Conservation (phyloP, 2,329 filamentous ascomycete species). For the Dichotomopilus funicola region DNA sequence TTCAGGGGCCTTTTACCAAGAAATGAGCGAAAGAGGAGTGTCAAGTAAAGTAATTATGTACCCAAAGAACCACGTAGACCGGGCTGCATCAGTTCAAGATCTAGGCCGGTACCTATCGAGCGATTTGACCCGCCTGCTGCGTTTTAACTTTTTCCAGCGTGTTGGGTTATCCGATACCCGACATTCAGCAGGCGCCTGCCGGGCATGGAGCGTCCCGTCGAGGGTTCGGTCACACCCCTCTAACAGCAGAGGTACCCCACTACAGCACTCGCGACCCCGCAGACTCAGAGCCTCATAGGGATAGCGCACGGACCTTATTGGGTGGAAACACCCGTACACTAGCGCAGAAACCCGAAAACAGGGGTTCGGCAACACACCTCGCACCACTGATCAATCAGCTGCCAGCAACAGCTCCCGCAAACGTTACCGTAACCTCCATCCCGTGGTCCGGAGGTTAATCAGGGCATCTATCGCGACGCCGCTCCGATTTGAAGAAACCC, state of each 20-base stretch:
- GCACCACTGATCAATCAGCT: slow-evolving; percentile 13
- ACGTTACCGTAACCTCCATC: neutral
- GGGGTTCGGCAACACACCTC: slow-evolving; percentile 2
- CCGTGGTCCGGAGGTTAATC: too few species aligned
- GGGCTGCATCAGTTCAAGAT: neutral
- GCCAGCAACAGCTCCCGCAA: neutral
- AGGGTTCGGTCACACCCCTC: neutral
- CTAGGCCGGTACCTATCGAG: neutral
- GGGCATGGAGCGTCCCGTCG: too few species aligned
- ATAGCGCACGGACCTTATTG: slow-evolving; percentile 1
- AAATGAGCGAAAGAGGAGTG: neutral
- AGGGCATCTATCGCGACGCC: neutral
- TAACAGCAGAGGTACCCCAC: neutral
- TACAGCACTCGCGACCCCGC: slow-evolving; percentile 2
- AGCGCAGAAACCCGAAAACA: neutral
- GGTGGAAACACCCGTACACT: neutral
- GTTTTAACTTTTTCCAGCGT: too few species aligned
- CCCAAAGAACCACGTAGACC: neutral
- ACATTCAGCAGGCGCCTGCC: too few species aligned
- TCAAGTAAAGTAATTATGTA: too few species aligned
- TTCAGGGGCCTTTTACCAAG: neutral
- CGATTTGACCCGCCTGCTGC: too few species aligned
- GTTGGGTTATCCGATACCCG: too few species aligned
- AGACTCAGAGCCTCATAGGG: slow-evolving; percentile 5
- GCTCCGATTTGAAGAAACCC: slow-evolving; percentile 13